Base-by-base conservation (phyloP, 2,329 filamentous ascomycete species). In the Epicoccum sorghinum region DNA sequence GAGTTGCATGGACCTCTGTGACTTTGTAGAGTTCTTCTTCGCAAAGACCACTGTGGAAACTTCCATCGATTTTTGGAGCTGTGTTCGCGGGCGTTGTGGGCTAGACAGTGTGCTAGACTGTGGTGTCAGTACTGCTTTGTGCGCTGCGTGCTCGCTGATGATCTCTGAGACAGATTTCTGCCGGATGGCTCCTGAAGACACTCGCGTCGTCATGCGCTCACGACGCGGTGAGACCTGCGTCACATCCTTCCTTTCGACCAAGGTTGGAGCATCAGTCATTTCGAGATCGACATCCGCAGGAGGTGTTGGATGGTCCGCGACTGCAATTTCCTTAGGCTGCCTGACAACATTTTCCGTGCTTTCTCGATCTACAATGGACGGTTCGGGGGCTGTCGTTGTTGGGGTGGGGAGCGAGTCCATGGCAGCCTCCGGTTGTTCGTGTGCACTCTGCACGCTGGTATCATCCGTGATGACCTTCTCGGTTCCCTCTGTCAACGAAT, bases 21-120 rank as follows among this genome's bases (percentile, higher is more conserved):
- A 48, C 33, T 65, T 60, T 8, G 56, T 62, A 14, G 60, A 42
- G 27, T 66, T 69, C 47, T 86, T 85, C 66, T 90, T 91, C 3
- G 89, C 88, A 69, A 96, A 95, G 0, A 93, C 82, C 3, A 95
- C 90, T 0, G 86, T 90, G 1, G 88, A 91, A 12, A 88, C 79
- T 62, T 88, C 88, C 59, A 86, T 88, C 6, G 57, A 59, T 46
- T 86, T 88, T 7, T 56, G 56, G 35, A 64, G 62, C 8, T 57
- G 57, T 18, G 60, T 52, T 41, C 48, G 68, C 27, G 63, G 63
- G 52, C 63, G 65, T 23, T 56, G 57, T 35, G 67, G 68, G 41
- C 66, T 72, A 22, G 69, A 68, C 25, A 67, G 33, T 46, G 67
- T 66, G 58, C 66, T 66, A 42, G 69, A 70, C 32, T 59, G 67